Percentiles rank a stretch among this genome's conserved stretches.
These are phyloP conservation scores for Vicia villosa DNA, from an alignment of 306 rosid genomes.

Conservation along the genomic window DNA sequence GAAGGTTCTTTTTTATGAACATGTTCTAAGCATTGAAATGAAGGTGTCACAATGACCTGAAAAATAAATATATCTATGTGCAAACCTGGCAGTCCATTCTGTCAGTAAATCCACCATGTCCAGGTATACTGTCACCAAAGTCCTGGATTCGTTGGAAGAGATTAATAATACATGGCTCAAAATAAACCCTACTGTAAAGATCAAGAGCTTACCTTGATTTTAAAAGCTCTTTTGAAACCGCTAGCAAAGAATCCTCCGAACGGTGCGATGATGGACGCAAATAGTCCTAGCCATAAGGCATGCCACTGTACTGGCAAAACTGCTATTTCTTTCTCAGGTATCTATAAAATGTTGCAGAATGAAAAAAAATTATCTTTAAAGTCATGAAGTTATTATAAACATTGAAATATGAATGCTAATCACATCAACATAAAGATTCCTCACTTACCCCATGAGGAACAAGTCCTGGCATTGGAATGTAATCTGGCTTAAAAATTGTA, in stretches of 20 bases:
- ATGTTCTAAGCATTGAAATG: not conserved
- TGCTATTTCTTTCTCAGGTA: slow-evolving; percentile 70
- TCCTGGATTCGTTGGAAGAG: slow-evolving; percentile 59
- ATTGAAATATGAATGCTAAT: not conserved
- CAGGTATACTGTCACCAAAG: slow-evolving; percentile 95
- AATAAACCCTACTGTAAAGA: slow-evolving; percentile 20
- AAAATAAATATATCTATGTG: not conserved
- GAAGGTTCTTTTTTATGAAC: not conserved
- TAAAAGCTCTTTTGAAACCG: slow-evolving; percentile 97
- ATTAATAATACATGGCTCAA: slow-evolving; percentile 22
- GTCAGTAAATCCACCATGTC: slow-evolving; percentile 99
- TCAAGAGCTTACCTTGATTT: slow-evolving; percentile 69
- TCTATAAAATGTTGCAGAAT: slow-evolving; percentile 46
- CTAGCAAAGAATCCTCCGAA: slow-evolving; percentile 99
- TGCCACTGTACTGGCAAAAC: slow-evolving; percentile 94
- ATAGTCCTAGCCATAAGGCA: slow-evolving; percentile 85
- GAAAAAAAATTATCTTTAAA: slow-evolving; percentile 10
- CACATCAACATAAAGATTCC: not conserved
- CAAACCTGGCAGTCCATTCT: slow-evolving; percentile 99
- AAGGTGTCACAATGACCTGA: not conserved
- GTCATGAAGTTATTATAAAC: not conserved
- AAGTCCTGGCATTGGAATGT: slow-evolving; percentile 60
- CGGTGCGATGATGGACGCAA: slow-evolving; percentile 96
- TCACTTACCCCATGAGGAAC: slow-evolving; percentile 70
- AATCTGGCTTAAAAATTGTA: slow-evolving; percentile 82